These are phyloP conservation scores for Trichoderma gracile DNA, from an alignment of 2,329 filamentous ascomycete genomes.

Conservation along the genomic window DNA sequence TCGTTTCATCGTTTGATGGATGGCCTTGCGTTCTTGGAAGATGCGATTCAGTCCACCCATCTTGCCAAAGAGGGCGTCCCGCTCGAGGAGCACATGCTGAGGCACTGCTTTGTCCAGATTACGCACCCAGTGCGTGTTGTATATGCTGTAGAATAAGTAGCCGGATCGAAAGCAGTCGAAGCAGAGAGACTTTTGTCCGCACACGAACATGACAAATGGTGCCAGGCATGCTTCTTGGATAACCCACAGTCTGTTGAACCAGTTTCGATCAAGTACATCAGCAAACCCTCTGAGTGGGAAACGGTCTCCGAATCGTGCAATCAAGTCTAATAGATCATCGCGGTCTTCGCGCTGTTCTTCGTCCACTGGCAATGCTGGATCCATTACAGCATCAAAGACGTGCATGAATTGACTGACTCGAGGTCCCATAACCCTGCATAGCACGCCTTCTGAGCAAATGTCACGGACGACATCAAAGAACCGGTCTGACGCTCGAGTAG, in stretches of 20 bases:
- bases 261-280: conserved; percentile 35
- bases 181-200: conserved; percentile 33
- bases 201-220: conserved; percentile 31
- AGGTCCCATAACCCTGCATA: conserved; percentile 33
- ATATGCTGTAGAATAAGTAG: conserved; percentile 36
- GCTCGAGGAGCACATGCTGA: conserved; percentile 26
- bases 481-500: conserved; percentile 28
- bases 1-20: conserved; percentile 30
- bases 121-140: conserved; percentile 36
- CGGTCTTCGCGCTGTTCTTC: conserved; percentile 32
- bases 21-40: conserved; percentile 36
- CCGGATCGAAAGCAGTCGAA: conserved; percentile 34
- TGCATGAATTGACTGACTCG: conserved; percentile 30
- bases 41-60: conserved; percentile 32
- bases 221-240: conserved; percentile 40
- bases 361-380: conserved; percentile 29
- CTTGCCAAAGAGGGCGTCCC: conserved; percentile 31
- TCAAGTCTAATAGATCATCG: conserved; percentile 33
- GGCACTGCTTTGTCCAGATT: conserved; percentile 23
- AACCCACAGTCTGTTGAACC: conserved; percentile 40
- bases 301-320: conserved; percentile 29
- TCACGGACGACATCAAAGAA: conserved; percentile 30
- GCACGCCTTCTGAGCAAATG: conserved; percentile 30
- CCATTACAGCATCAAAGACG: conserved; percentile 38
- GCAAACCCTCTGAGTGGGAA: conserved; percentile 35